phyloP scores from a whole-genome alignment of 139 green algal genomes.

The Haematococcus sp. region DNA sequence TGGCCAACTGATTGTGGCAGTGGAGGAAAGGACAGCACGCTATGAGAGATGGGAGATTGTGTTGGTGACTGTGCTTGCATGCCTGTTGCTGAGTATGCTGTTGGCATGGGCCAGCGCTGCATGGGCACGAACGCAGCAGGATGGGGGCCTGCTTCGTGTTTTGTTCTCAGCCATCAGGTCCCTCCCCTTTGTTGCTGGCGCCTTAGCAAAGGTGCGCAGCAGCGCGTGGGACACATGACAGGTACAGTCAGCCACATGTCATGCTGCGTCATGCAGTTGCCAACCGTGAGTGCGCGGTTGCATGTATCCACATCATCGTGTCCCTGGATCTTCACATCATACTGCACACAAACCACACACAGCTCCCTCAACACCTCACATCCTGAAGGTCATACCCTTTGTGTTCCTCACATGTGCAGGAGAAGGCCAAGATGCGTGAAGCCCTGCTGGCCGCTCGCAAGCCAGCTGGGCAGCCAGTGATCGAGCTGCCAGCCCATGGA shows the following conservation, averaged over 20 bases:
- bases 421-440: slow-evolving; percentile 18
- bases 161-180: slow-evolving; percentile 3
- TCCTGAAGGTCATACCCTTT: not conserved
- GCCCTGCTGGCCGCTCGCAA: not conserved
- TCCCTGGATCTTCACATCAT: no score
- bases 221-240: not conserved
- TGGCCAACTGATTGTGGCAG: not conserved
- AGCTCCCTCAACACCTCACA: not conserved
- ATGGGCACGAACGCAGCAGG: not conserved
- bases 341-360: no score
- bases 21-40: not conserved
- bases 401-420: not conserved
- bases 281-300: not conserved
- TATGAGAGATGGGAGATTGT: not conserved
- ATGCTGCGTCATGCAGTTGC: no score
- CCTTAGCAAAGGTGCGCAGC: not conserved
- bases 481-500: no score
- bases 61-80: no score
- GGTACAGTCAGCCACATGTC: no score
- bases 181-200: not conserved
- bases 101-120: not conserved
- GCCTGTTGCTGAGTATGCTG: not conserved
- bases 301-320: no score
- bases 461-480: not conserved
- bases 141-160: not conserved